phyloP scores from a whole-genome alignment of 202 grass and related monocot species.

The Setaria italica region DNA sequence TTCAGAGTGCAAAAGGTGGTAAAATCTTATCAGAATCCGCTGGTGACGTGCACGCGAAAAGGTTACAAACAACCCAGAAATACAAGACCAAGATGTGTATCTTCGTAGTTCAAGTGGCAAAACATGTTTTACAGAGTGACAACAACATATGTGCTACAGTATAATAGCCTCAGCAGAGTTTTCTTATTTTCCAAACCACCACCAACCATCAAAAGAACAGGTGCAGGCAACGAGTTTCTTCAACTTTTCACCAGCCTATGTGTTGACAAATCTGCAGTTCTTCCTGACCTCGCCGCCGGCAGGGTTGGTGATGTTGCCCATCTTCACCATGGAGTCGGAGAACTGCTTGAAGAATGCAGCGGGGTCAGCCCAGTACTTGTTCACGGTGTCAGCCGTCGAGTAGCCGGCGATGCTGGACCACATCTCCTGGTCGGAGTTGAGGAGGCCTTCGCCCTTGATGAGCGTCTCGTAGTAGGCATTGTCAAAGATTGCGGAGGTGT shows the following conservation, averaged over 20 bases:
- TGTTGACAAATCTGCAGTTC: conserved; percentile 96
- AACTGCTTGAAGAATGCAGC: conserved; percentile 87
- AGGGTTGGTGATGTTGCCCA: conserved; percentile 95
- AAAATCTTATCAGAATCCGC: background rate
- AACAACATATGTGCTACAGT: conserved; percentile 37
- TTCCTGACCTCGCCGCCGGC: conserved; percentile 86
- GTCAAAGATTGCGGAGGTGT: conserved; percentile 66
- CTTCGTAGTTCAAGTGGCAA: conserved; percentile 5
- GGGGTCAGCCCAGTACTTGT: conserved; percentile 80
- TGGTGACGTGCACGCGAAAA: conserved; percentile 51
- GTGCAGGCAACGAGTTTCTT: conserved; percentile 20
- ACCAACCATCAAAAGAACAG: conserved; percentile 36
- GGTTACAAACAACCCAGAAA: background rate
- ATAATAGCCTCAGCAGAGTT: conserved; percentile 43
- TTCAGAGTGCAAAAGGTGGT: background rate
- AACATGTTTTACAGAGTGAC: conserved; percentile 22
- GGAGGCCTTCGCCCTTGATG: conserved; percentile 75
- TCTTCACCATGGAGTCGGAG: conserved; percentile 96
- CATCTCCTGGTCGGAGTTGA: conserved; percentile 99
- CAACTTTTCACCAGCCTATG: conserved; percentile 30
- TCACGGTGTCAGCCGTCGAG: conserved; percentile 71
- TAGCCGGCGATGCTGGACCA: conserved; percentile 76
- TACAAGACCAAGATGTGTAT: conserved; percentile 22
- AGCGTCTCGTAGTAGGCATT: conserved; percentile 82
- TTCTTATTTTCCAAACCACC: conserved; percentile 50